Base-by-base conservation (phyloP, 2,329 filamentous ascomycete genomes). In the Chrysoporthe puriensis region DNA sequence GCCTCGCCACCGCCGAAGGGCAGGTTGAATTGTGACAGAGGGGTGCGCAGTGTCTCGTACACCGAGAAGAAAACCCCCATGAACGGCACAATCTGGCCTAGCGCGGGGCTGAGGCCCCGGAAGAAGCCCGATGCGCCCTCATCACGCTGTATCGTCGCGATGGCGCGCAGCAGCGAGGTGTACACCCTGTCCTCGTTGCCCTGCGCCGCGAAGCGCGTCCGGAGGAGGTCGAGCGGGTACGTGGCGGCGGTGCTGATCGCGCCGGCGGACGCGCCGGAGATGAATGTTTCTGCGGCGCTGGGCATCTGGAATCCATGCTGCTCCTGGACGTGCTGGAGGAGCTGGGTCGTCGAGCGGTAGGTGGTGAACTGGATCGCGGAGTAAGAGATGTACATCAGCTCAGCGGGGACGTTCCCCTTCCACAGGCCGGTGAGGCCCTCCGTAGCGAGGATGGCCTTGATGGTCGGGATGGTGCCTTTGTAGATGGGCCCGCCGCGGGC, bases 371-470 rank as follows among this genome's bases (percentile, higher is more conserved):
- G 96, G 44, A 92, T 84, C 70, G 91, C 91, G 71, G 93, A 91
- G 81, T 98, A 99, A 78, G 89, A 90, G 72, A 99, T 85, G 81
- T 99, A 99, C 81, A 99, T 89, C 71, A 96, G 81, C 84, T 98
- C 96, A 63, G 96, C 96, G 50, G 96, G 94, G 68, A 99, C 89
- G 77, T 99, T 99, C 77, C 96, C 96, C 84, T 98, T 98, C 96
- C 96, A 99, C 71, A 99, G 86, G 42, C 89, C 91, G 64, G 91
- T 90, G 72, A 98, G 76, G 54, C 96, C 96, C 78, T 99, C 96
- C 74, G 94, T 84, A 40, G 82, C 83, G 63, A 95, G 78, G 74
- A 98, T 98, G 70, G 90, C 86, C 67, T 85, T 86, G 76, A 97
- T 83, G 1, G 94, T 97, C 13, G 86, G 85, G 52, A 94, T 74